Evolutionary conservation across 202 grass and related monocot species (phyloP).

Genomic region (Elaeis oleifera): DNA sequence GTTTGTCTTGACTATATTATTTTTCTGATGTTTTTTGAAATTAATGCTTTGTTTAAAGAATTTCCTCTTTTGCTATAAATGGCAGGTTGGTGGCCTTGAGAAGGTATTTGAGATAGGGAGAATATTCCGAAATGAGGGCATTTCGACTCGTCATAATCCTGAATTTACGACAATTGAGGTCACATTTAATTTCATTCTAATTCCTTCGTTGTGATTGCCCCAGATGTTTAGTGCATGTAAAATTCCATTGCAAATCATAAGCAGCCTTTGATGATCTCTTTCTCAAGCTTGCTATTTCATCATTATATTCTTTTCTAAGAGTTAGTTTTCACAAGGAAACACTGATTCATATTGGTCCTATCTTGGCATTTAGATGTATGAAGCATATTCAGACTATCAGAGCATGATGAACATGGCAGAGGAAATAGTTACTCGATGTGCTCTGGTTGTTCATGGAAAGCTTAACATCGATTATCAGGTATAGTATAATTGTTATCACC

Average conservation of each 20-base stretch:
- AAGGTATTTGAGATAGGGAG: conserved; percentile 96
- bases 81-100: conserved; percentile 93
- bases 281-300: conserved; percentile 17
- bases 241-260: too few relatives aligned
- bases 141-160: conserved; percentile 98
- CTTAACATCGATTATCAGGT: conserved; percentile 89
- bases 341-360: conserved; percentile 27
- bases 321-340: conserved; percentile 10
- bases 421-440: conserved; percentile 80
- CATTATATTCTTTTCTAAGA: conserved; percentile 14
- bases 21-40: too few relatives aligned
- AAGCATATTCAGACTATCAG: conserved; percentile 99
- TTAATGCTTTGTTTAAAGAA: too few relatives aligned
- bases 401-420: conserved; percentile 99
- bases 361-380: conserved; percentile 86
- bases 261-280: not conserved
- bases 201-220: too few relatives aligned
- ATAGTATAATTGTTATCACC: not conserved
- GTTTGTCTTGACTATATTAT: too few relatives aligned
- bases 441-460: conserved; percentile 64
- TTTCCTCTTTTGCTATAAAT: conserved; percentile 9
- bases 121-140: conserved; percentile 98
- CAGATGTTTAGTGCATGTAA: too few relatives aligned
- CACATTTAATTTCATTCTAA: conserved; percentile 4
- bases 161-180: conserved; percentile 99